Evolutionary conservation across 2,329 filamentous ascomycete species (phyloP).

Genomic region (Aspergillus sp.): DNA sequence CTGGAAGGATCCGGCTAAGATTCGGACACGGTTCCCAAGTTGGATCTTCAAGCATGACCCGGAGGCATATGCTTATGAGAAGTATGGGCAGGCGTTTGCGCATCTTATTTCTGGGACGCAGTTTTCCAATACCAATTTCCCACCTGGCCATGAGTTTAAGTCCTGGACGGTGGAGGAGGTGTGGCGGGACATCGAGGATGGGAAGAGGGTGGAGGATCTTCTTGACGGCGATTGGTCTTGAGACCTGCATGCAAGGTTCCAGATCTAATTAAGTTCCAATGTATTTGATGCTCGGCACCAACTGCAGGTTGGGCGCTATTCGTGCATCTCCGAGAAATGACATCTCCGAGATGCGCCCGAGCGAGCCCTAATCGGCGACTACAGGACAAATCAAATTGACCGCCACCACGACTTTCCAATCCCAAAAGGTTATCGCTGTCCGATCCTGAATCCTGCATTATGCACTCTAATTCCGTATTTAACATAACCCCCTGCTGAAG

Average conservation of each 20-base stretch:
- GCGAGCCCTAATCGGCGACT: neutral
- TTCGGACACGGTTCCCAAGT: conserved; percentile 2
- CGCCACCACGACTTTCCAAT: neutral
- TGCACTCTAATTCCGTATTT: neutral
- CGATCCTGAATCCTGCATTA: neutral
- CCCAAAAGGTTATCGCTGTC: neutral
- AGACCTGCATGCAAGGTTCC: neutral
- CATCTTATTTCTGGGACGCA: conserved; percentile 32
- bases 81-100: conserved; percentile 4
- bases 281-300: too few relatives aligned
- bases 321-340: neutral
- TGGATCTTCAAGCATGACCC: conserved; percentile 16
- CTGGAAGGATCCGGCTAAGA: conserved; percentile 3
- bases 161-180: conserved; percentile 46
- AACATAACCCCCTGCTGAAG: neutral
- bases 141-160: conserved; percentile 42
- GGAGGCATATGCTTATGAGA: conserved; percentile 15
- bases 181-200: conserved; percentile 39
- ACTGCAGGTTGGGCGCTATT: too few relatives aligned
- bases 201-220: conserved; percentile 18
- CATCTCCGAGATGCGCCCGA: neutral
- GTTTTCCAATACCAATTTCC: conserved; percentile 49
- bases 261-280: too few relatives aligned
- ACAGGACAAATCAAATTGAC: neutral
- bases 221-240: conserved; percentile 17